Percentiles rank a stretch among this genome's conserved stretches.
phyloP scores from a whole-genome alignment of 1,139 yeast genomes.

The Yamadazyma dendronema region DNA sequence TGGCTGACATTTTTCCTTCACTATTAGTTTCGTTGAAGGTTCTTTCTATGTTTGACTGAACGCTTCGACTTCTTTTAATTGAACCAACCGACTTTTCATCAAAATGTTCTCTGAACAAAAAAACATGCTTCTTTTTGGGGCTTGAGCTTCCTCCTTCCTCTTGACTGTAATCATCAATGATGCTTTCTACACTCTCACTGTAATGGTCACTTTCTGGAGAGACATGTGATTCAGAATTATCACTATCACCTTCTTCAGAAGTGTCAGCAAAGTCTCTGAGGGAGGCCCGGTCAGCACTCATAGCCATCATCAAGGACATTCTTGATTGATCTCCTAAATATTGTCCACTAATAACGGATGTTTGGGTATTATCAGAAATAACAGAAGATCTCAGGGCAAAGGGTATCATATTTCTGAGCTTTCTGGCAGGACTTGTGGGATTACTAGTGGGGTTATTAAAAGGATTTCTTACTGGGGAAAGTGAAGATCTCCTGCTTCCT shows the following conservation, averaged over 20 bases:
- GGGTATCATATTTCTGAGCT: constrained; percentile 4
- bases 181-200: constrained; percentile 33
- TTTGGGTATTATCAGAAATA: constrained; percentile 8
- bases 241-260: constrained; percentile 20
- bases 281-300: constrained; percentile 15
- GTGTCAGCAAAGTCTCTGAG: constrained; percentile 45
- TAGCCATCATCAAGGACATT: background rate
- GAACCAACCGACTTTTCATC: constrained; percentile 19
- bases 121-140: constrained; percentile 6
- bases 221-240: constrained; percentile 3
- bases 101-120: constrained; percentile 32
- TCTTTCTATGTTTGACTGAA: constrained; percentile 7
- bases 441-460: constrained; percentile 6
- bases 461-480: constrained; percentile 10
- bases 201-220: constrained; percentile 20
- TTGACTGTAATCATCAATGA: constrained; percentile 30
- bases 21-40: constrained; percentile 7
- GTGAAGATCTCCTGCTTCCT: constrained; percentile 6
- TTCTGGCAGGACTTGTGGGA: constrained; percentile 2
- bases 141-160: constrained; percentile 10
- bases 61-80: constrained; percentile 7
- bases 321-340: background rate
- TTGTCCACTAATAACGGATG: constrained; percentile 1
- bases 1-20: constrained; percentile 2
- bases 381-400: constrained; percentile 22